Evolutionary conservation across 2,329 filamentous ascomycete genomes (phyloP), one percentile per base, ranked within the genome.

Genomic region (Neophaeococcomyces aloes): DNA sequence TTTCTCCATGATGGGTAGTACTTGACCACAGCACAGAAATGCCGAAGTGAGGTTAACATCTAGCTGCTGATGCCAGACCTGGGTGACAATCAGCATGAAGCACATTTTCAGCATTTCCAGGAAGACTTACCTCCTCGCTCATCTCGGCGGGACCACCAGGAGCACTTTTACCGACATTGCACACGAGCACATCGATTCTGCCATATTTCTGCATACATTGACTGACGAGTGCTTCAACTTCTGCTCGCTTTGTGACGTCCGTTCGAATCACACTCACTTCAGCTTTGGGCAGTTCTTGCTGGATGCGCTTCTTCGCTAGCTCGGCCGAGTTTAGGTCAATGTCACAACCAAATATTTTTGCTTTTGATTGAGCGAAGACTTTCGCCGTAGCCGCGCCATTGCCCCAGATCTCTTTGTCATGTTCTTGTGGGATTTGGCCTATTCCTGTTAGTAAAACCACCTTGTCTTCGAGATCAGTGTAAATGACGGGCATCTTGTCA

Each of bases 91-190:
- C 31, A 33, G 31, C n/a, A 33, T n/a, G n/a, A n/a, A n/a, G n/a
- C n/a, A n/a, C n/a, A n/a, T n/a, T n/a, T n/a, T n/a, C n/a, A n/a
- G n/a, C n/a, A n/a, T n/a, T n/a, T n/a, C n/a, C n/a, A n/a, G n/a
- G n/a, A n/a, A n/a, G n/a, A 33, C 31, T 33, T 15, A 33, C 31
- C 31, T 33, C 62, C 42, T 77, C 72, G 0, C 44, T 36, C 63
- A 77, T 69, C 0, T 57, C 59, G 0, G 66, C 72, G 0, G 74
- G 68, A 21, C 65, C 64, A 0, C 74, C 74, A 0, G 66, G 68
- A 45, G 78, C 73, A 0, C 69, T 73, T 41, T 68, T 68, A 2
- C 76, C 77, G 2, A 79, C 76, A 41, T 79, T 79, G 49, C 31
- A 33, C 8, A 40, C 37, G 7, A 40, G 37, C 10, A 40, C 37